A percentile compares a stretch with the other conserved stretches of the same genome.
These are phyloP conservation scores for Westerdykella sp. DNA, from an alignment of 2,329 filamentous ascomycete genomes.

Conservation along the genomic window DNA sequence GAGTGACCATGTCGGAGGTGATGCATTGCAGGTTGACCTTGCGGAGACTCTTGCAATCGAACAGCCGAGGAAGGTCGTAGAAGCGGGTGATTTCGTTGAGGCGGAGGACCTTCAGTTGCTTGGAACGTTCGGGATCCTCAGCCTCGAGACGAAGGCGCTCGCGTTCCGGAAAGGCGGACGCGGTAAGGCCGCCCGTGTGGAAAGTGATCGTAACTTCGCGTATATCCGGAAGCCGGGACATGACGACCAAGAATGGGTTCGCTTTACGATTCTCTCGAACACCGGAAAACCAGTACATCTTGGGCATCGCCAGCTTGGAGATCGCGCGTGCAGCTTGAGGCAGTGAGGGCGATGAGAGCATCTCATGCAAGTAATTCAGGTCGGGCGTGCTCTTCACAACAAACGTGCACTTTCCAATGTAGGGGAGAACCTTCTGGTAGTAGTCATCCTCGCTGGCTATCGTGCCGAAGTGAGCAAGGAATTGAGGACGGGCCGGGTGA, in stretches of 20 bases:
- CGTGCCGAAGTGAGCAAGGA: conserved; percentile 6
- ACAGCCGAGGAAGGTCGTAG: conserved; percentile 65
- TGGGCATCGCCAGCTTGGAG: conserved; percentile 40
- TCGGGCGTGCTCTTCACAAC: conserved; percentile 10
- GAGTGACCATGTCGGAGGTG: conserved; percentile 51
- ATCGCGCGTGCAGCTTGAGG: conserved; percentile 9
- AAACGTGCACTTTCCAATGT: conserved; percentile 10
- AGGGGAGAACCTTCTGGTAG: conserved; percentile 9
- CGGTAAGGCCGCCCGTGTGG: conserved; percentile 71
- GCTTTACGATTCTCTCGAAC: conserved; percentile 76
- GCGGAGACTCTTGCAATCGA: conserved; percentile 64
- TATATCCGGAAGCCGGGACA: conserved; percentile 75
- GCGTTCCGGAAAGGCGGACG: conserved; percentile 56
- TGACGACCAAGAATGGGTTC: conserved; percentile 86
- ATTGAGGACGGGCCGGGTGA: conserved; percentile 6
- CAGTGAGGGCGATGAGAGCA: conserved; percentile 5
- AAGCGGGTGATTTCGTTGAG: conserved; percentile 70
- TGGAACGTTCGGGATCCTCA: conserved; percentile 64
- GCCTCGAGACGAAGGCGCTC: conserved; percentile 62
- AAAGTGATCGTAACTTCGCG: conserved; percentile 71
- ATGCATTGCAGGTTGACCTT: conserved; percentile 74
- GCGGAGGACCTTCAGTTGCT: conserved; percentile 76
- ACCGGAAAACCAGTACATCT: conserved; percentile 50
- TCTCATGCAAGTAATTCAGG: conserved; percentile 5
- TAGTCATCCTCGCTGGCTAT: conserved; percentile 3